A percentile compares a stretch with the other conserved stretches of the same genome.
Conservation (phyloP, 768 basidiomycete genomes). For the Lactarius tabidus region DNA sequence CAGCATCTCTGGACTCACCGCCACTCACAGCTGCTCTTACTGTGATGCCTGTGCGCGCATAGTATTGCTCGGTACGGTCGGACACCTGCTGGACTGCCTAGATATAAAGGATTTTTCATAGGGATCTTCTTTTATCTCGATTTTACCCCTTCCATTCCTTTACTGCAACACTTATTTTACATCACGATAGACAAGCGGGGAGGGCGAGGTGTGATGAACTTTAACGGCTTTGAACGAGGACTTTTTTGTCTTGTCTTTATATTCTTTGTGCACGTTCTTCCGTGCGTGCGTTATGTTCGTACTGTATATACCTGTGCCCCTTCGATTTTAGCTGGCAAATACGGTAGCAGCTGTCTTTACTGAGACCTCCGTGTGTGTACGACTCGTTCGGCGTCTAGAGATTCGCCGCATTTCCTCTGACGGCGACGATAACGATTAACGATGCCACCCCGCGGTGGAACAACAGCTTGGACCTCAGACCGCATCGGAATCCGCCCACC, state of each 20-base stretch:
- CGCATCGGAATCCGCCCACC: slow-evolving; percentile 15
- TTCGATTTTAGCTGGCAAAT: background rate
- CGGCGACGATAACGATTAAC: slow-evolving; percentile 2
- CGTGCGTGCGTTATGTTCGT: background rate
- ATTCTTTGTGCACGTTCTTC: background rate
- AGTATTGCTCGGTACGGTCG: background rate
- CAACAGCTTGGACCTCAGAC: slow-evolving; percentile 17
- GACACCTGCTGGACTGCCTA: background rate
- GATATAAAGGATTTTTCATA: slow-evolving; percentile 6
- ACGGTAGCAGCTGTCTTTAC: background rate
- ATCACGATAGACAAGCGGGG: background rate
- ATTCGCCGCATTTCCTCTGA: background rate
- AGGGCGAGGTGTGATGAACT: background rate
- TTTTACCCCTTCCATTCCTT: background rate
- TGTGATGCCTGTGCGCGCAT: slow-evolving; percentile 14
- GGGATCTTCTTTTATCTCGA: background rate
- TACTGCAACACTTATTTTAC: background rate
- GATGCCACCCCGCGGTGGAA: slow-evolving; percentile 14
- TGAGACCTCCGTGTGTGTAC: background rate
- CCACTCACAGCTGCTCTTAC: slow-evolving; percentile 26
- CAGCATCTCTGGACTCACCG: slow-evolving; percentile 39
- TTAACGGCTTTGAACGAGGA: background rate
- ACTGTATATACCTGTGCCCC: background rate
- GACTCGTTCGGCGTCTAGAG: background rate
- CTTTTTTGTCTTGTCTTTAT: background rate